These are phyloP conservation scores for Solioccasus polychromus DNA, from an alignment of 768 basidiomycete species.

Conservation along the genomic window DNA sequence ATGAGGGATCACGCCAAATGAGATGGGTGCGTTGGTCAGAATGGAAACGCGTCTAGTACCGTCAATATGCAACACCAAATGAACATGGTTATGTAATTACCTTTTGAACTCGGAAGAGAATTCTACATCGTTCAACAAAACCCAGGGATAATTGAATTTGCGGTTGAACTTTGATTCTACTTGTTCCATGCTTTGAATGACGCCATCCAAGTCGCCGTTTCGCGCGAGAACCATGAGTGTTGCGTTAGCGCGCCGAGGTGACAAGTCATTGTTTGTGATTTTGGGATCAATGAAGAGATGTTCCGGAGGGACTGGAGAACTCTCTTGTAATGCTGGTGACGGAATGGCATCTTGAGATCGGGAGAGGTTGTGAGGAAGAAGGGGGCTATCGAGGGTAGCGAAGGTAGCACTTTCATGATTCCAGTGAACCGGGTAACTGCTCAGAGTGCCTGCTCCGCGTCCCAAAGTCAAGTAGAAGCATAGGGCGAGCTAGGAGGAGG, in stretches of 20 bases:
- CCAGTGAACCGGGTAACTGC: slow-evolving; percentile 3
- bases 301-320: slow-evolving; percentile 1
- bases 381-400: too few relatives aligned
- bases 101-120: slow-evolving; percentile 56
- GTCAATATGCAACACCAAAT: slow-evolving; percentile 4
- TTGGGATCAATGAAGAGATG: slow-evolving; percentile 4
- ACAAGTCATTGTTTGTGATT: not conserved
- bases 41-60: slow-evolving; percentile 31
- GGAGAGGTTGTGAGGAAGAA: not conserved
- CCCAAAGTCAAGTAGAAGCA: slow-evolving; percentile 23
- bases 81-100: slow-evolving; percentile 21
- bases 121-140: slow-evolving; percentile 60
- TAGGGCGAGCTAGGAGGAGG: slow-evolving; percentile 15
- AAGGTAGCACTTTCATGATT: not conserved
- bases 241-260: slow-evolving; percentile 47
- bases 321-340: not conserved
- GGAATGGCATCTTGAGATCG: not conserved
- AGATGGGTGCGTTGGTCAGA: slow-evolving; percentile 41
- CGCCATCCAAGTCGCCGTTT: slow-evolving; percentile 44
- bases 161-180: slow-evolving; percentile 60
- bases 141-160: slow-evolving; percentile 57
- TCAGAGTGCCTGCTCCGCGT: slow-evolving; percentile 1
- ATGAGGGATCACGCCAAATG: slow-evolving; percentile 56
- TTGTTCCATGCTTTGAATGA: slow-evolving; percentile 48
- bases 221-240: slow-evolving; percentile 55